Evolutionary conservation across 2,329 filamentous ascomycete genomes (phyloP).

Genomic region (Ustulina deusta): DNA sequence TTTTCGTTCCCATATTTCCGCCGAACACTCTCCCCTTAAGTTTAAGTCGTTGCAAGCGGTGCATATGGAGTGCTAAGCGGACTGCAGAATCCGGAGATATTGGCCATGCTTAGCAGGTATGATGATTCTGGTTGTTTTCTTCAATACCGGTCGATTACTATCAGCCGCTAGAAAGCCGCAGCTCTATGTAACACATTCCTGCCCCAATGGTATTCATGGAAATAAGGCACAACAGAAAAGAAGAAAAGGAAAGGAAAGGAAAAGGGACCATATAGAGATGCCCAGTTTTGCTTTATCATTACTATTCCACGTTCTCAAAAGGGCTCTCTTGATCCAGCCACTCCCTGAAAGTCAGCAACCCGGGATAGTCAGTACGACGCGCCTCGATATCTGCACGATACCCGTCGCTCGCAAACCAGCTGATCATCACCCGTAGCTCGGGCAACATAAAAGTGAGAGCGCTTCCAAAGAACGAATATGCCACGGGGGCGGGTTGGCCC

Average conservation of each 20-base stretch:
- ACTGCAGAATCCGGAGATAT: neutral
- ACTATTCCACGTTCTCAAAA: constrained; percentile 41
- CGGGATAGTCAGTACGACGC: constrained; percentile 49
- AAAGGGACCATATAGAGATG: neutral
- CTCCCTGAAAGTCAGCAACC: constrained; percentile 50
- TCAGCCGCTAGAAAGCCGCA: neutral
- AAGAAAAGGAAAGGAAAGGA: too few relatives aligned
- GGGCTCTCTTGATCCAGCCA: constrained; percentile 51
- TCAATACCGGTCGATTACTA: neutral
- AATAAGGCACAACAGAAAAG: too few relatives aligned
- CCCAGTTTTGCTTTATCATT: neutral
- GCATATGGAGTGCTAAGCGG: neutral
- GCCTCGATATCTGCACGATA: constrained; percentile 51
- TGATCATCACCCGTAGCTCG: constrained; percentile 52
- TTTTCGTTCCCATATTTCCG: neutral
- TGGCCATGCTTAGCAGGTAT: neutral
- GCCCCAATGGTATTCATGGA: neutral
- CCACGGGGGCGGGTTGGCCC: constrained; percentile 46
- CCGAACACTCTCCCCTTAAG: neutral
- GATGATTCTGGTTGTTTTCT: neutral
- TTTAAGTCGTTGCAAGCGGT: neutral
- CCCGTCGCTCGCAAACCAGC: constrained; percentile 53
- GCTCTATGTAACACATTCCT: neutral
- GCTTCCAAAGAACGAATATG: constrained; percentile 50
- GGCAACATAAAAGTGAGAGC: constrained; percentile 48